A percentile compares a stretch with the other conserved stretches of the same genome.
Conservation (phyloP, 345 rosid species). For the Psidium guajava region DNA sequence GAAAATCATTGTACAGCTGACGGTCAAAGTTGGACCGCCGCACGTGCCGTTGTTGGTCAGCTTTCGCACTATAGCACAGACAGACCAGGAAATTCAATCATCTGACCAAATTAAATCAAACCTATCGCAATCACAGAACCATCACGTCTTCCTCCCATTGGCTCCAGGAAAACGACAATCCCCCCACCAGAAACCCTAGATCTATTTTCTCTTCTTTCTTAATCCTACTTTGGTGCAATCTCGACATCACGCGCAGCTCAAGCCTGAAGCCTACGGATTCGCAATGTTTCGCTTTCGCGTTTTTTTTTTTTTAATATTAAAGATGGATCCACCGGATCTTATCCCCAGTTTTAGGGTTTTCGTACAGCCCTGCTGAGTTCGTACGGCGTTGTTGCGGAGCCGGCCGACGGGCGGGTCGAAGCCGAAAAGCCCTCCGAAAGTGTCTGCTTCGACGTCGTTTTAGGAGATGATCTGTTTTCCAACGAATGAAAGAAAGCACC, state of each 20-base stretch:
- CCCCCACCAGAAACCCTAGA: not conserved
- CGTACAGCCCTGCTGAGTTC: not conserved
- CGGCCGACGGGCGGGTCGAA: constrained; percentile 7
- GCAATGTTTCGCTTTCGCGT: not conserved
- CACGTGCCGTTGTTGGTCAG: not conserved
- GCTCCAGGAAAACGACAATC: not conserved
- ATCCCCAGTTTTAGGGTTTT: not conserved
- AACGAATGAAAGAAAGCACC: not conserved
- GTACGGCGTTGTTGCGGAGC: constrained; percentile 1
- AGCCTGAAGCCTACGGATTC: not conserved
- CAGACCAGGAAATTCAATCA: not conserved
- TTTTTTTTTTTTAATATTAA: not conserved
- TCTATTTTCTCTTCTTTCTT: not conserved
- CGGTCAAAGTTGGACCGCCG: not conserved
- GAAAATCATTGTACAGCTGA: not conserved
- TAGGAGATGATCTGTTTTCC: not conserved
- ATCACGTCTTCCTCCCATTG: not conserved
- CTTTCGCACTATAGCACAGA: not conserved
- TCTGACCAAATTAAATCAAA: not conserved
- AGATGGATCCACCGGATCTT: not conserved
- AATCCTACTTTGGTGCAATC: not conserved
- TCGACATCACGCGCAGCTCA: not conserved
- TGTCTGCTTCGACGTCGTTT: not conserved
- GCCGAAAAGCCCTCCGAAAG: not conserved
- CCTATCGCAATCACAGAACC: not conserved